Percentiles rank a stretch among this genome's conserved stretches.
Conservation (phyloP, 768 basidiomycete species). For the Mycena rebaudengoi region DNA sequence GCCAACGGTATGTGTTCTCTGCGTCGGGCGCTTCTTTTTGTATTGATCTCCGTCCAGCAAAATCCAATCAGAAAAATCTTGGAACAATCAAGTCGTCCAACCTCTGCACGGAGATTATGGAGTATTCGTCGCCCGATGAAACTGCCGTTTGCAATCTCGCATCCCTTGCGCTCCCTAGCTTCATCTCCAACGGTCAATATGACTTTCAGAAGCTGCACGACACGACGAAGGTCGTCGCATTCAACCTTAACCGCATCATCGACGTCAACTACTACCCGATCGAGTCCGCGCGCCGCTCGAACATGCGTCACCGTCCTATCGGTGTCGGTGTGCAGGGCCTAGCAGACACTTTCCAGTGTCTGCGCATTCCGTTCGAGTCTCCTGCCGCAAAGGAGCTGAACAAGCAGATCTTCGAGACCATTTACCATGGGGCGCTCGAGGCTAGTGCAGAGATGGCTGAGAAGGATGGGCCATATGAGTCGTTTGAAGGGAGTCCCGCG, state of each 20-base stretch:
- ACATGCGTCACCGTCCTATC: slow-evolving; percentile 85
- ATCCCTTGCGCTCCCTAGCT: slow-evolving; percentile 82
- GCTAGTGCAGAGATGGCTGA: slow-evolving; percentile 75
- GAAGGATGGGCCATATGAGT: slow-evolving; percentile 70
- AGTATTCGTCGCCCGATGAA: slow-evolving; percentile 86
- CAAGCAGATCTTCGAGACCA: slow-evolving; percentile 85
- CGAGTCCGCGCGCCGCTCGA: slow-evolving; percentile 73
- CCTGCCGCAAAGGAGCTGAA: slow-evolving; percentile 74
- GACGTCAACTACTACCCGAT: slow-evolving; percentile 84
- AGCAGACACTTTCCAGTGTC: slow-evolving; percentile 84
- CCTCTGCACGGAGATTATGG: slow-evolving; percentile 86
- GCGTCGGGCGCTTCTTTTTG: not conserved
- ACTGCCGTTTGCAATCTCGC: slow-evolving; percentile 88
- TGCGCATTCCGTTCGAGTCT: slow-evolving; percentile 83
- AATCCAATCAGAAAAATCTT: slow-evolving; percentile 86
- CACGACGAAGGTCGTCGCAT: slow-evolving; percentile 78
- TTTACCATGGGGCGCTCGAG: slow-evolving; percentile 83
- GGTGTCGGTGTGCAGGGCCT: slow-evolving; percentile 87
- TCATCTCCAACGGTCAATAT: slow-evolving; percentile 68
- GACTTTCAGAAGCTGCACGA: slow-evolving; percentile 84
- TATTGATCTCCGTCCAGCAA: slow-evolving; percentile 50
- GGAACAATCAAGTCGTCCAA: slow-evolving; percentile 90
- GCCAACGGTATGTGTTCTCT: slow-evolving; percentile 76
- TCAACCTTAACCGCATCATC: slow-evolving; percentile 81
- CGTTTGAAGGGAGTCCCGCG: slow-evolving; percentile 75